These are phyloP conservation scores for Yamadazyma kanchanaburiensis DNA, from an alignment of 1,139 yeast species.

Conservation along the genomic window DNA sequence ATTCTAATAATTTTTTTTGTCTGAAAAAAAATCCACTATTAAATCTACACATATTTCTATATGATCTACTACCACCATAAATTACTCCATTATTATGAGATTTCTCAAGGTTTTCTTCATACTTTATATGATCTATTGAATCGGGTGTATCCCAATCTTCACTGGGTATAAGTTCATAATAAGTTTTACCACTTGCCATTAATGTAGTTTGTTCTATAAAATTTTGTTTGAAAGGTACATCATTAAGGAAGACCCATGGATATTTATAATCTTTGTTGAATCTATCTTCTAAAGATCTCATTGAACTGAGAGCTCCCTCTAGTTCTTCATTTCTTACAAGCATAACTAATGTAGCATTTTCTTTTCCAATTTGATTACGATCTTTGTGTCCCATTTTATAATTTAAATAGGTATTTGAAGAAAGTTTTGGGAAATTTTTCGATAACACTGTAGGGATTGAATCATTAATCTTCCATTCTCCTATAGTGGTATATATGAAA, in stretches of 20 bases:
- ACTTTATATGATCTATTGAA: constrained; percentile 28
- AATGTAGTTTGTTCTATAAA: constrained; percentile 58
- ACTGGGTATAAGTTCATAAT: constrained; percentile 40
- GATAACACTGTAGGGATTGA: constrained; percentile 2
- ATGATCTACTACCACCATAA: constrained; percentile 40
- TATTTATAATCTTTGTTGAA: constrained; percentile 44
- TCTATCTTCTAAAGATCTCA: constrained; percentile 44
- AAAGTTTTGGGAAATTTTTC: constrained; percentile 26
- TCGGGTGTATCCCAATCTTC: constrained; percentile 44
- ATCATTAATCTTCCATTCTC: neutral
- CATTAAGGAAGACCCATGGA: constrained; percentile 47
- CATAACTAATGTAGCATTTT: constrained; percentile 52
- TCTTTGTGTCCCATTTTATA: constrained; percentile 25
- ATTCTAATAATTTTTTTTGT: constrained; percentile 35
- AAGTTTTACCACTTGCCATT: constrained; percentile 80
- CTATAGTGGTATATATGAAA: constrained; percentile 5
- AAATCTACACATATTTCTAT: constrained; percentile 49
- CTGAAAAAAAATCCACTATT: constrained; percentile 45
- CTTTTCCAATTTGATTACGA: constrained; percentile 37
- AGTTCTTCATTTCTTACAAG: constrained; percentile 42
- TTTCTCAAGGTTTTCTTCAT: constrained; percentile 23
- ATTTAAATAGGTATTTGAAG: constrained; percentile 42
- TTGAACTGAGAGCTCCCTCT: constrained; percentile 39
- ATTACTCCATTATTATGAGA: constrained; percentile 25
- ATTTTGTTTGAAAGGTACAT: constrained; percentile 38